These are phyloP conservation scores for Fusarium sulawesiense DNA, from an alignment of 2,329 filamentous ascomycete genomes.

Conservation along the genomic window DNA sequence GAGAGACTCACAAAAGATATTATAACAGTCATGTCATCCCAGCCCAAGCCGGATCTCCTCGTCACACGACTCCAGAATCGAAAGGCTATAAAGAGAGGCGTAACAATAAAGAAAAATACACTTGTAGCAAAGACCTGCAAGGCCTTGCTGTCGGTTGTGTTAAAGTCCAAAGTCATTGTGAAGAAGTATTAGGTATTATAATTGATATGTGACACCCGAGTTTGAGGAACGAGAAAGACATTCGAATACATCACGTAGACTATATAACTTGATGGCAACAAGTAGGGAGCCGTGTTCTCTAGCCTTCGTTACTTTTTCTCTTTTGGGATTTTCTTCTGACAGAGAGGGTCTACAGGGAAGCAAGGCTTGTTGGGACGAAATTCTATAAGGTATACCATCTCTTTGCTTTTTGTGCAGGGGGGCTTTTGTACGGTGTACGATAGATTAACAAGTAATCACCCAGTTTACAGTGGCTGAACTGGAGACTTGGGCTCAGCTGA, in stretches of 20 bases:
- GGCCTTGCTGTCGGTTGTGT: slow-evolving; percentile 52
- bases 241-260: background rate
- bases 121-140: slow-evolving; percentile 54
- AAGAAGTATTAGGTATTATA: slow-evolving; percentile 1
- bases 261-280: background rate
- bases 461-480: background rate
- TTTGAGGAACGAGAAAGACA: background rate
- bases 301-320: background rate
- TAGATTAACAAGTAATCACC: slow-evolving; percentile 6
- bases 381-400: background rate
- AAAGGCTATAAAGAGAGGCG: slow-evolving; percentile 55
- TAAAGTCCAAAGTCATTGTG: slow-evolving; percentile 47
- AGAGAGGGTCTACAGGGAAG: background rate
- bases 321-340: background rate
- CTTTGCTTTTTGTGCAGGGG: slow-evolving; percentile 26
- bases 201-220: background rate
- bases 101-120: slow-evolving; percentile 57
- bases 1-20: slow-evolving; percentile 53
- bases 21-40: slow-evolving; percentile 58
- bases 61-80: slow-evolving; percentile 56
- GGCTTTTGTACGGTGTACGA: background rate
- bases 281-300: background rate
- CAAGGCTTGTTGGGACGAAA: background rate
- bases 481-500: background rate
- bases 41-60: slow-evolving; percentile 51